Evolutionary conservation across 495 filamentous ascomycete genomes (phyloP).

Genomic region (Pyrenopolyporus hunteri): DNA sequence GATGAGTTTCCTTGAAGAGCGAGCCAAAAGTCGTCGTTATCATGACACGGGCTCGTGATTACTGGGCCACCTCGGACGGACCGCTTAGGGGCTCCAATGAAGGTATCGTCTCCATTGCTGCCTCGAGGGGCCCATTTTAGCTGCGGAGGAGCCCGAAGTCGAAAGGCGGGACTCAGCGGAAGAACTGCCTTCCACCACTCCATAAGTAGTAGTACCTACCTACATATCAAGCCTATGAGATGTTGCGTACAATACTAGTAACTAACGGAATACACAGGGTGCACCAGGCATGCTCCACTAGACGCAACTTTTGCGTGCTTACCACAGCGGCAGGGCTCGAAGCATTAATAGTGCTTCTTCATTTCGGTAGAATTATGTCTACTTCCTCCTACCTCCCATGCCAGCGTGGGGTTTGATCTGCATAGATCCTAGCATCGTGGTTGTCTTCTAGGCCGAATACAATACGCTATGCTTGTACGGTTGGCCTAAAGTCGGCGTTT

Average conservation of each 20-base stretch:
- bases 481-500: not conserved
- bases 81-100: not conserved
- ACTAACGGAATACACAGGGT: conserved; percentile 17
- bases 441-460: conserved; percentile 15
- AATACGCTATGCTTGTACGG: not conserved
- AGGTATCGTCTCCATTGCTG: conserved; percentile 1
- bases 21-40: conserved; percentile 13
- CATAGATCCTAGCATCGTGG: conserved; percentile 11
- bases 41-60: conserved; percentile 20
- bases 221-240: conserved; percentile 6
- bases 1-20: conserved; percentile 9
- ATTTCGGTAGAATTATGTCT: conserved; percentile 2
- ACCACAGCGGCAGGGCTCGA: not conserved
- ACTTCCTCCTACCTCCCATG: conserved; percentile 8
- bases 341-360: not conserved
- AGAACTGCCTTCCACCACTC: not conserved
- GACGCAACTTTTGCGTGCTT: not conserved
- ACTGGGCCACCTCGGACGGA: not conserved
- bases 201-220: too few relatives aligned
- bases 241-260: too few relatives aligned
- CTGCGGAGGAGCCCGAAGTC: not conserved
- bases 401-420: conserved; percentile 24
- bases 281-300: not conserved
- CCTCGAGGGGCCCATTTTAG: not conserved
- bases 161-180: not conserved